Conservation (phyloP, 2,329 filamentous ascomycete genomes). For the Talaromyces funiculosus region DNA sequence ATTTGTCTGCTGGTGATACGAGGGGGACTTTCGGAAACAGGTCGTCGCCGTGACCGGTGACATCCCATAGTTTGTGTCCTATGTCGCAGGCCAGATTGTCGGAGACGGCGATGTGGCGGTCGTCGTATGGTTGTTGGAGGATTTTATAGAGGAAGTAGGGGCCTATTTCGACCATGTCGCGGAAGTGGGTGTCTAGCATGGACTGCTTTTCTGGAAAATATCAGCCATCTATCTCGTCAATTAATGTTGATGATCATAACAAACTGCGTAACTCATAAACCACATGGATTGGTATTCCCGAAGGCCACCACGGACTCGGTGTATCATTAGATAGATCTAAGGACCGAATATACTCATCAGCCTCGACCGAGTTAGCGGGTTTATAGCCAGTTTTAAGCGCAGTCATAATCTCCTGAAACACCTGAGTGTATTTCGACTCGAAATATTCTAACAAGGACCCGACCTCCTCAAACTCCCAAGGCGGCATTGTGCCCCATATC, state of each 20-base stretch:
- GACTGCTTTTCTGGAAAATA: conserved; percentile 4
- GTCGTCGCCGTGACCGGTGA: conserved; percentile 10
- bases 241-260: background rate
- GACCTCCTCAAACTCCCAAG: conserved; percentile 22
- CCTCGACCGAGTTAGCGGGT: background rate
- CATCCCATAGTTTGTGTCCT: conserved; percentile 11
- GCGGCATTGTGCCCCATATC: conserved; percentile 18
- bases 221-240: background rate
- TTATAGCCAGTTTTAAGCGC: background rate
- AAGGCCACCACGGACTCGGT: background rate
- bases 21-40: background rate
- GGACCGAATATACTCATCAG: background rate
- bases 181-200: background rate
- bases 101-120: conserved; percentile 15
- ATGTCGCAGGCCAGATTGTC: background rate
- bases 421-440: conserved; percentile 6
- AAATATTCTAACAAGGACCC: conserved; percentile 16
- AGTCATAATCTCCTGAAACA: background rate
- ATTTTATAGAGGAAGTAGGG: conserved; percentile 17
- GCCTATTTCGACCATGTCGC: conserved; percentile 13
- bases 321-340: background rate
- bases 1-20: background rate
- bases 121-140: conserved; percentile 8
- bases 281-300: background rate
- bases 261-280: background rate